Base-by-base conservation (phyloP, 768 basidiomycete species). In the Cystobasidium onofrii region DNA sequence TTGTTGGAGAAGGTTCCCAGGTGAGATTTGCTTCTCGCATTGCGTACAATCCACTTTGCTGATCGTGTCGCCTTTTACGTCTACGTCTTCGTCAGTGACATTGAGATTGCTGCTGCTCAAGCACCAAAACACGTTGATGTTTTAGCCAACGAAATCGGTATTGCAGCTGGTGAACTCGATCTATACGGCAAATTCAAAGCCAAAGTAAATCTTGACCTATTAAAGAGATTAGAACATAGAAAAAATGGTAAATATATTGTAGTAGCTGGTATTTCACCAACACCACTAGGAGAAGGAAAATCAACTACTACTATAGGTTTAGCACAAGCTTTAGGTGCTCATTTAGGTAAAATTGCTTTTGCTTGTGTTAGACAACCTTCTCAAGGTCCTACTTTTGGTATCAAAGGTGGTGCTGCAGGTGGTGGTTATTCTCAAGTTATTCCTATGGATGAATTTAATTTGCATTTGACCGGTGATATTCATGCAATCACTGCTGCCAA, bases 401-500 rank as follows among this genome's bases (percentile, higher is more conserved):
- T 99, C 84, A 99, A 99, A 82, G 95, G 95, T 77, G 96, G 95
- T 78, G 95, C 95, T 43, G 95, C 95, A 52, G 95, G 96, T 46
- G 95, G 95, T 75, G 95, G 95, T 65, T 99, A 62, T 61, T 36
- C 43, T 27, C 71, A 73, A 43, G 91, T 99, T 79, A 98, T 98
- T 82, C 95, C 95, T 50, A 97, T 98, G 95, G 95, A 97, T 79
- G 95, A 97, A 90, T 98, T 99, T 82, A 98, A 98, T 82, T 83
- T 99, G 61, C 93, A 95, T 80, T 83, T 94, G 81, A 95, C 93
- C 50, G 79, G 77, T 66, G 96, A 99, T 82, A 97, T 98, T 71
- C 95, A 99, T 79, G 95, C 96, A 50, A 90, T 97, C 25, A 91
- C 92, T 12, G 95, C 95, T 46, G 95, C 95, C 27, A 99, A 97